Evolutionary conservation across 2,329 filamentous ascomycete genomes (phyloP), one percentile per base, ranked within the genome.

Genomic region (Sclerotinia spermophila): DNA sequence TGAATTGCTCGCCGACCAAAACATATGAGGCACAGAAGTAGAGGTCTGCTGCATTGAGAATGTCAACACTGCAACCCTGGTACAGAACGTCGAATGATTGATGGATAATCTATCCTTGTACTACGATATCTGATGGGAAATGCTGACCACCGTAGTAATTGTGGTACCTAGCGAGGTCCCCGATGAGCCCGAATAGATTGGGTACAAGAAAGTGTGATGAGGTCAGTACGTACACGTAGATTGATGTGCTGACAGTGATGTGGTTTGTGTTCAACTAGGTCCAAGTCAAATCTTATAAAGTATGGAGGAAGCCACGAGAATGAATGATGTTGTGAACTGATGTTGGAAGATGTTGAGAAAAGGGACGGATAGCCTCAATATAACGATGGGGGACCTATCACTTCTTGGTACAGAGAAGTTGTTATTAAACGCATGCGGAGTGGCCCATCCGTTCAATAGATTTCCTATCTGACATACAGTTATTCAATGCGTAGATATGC

Each of bases 1-100:
- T 51, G 67, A 62, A 69, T 71, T 71, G 71, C 55, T 75, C 73
- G 74, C 71, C 74, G 73, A 75, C 74, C 74, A 74, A 73, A 71
- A 74, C 71, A 73, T 58, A 61, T 69, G 68, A 64, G 60, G 68
- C 72, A 68, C 67, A 64, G 48, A 69, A 64, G 64, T 68, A 68
- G 71, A 68, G 62, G 69, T 62, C 64, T 64, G 60, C 67, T 71
- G 64, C 60, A 70, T 65, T 67, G 45, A 45, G 44, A 19, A 67
- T 40, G 44, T 33, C 42, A 56, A 70, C 13, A 44, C 51, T 51
- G 48, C 45, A 59, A 70, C 62, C 61, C 64, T 56, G 33, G 69
- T 42, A 67, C 27, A 55, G 33, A 67, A 15, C 33, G 53, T 67
- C 62, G 61, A 67, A 69, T 69, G 67, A 64, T 38, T 40, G 67